Base-by-base conservation (phyloP, 1,284 basidiomycete genomes). In the Malassezia sympodialis region DNA sequence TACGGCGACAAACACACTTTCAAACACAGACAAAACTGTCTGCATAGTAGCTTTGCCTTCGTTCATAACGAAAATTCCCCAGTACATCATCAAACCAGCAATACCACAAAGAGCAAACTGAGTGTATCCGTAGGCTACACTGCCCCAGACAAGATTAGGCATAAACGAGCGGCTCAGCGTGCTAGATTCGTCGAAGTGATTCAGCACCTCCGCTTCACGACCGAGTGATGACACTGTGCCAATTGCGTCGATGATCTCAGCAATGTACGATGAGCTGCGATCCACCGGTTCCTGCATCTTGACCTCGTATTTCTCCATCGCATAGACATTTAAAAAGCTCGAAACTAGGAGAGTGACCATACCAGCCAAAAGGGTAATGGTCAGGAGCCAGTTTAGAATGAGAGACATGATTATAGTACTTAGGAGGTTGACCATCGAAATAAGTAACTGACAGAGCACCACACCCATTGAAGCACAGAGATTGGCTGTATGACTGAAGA, bases 181-280 rank as follows among this genome's bases (percentile, higher is more conserved):
- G 42, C 69, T 59, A 8, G 62, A 50, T 14, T 27, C 11, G n/a
- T 66, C 66, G 51, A 75, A 75, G 6, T 61, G 51, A 4, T 66
- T 54, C 56, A 76, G 56, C 12, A 69, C 62, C 15, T 72, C 69
- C 0, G 51, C 60, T 54, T 79, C 76, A 23, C 77, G 62, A 8
- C 77, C 76, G 8, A 78, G 65, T 1, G 77, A 72, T 4, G 75
- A 68, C 8, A 78, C 74, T 0, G 76, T 75, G 58, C 71, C 66
- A 41, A 78, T 75, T 5, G 74, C 72, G 47, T 77, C 77, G 23
- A 77, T 73, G 12, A 75, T 63, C 50, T 79, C 77, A n/a, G 70
- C 64, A 11, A 78, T 69, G 51, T 73, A 77, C 0, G 69, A 56
- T 5, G 69, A 62, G 1, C 69, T 70, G 12, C 59, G 56, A 27